Percentiles rank a stretch among this genome's conserved stretches.
phyloP scores from a whole-genome alignment of 805 yeast genomes.

The Myxozyma melibiosi region DNA sequence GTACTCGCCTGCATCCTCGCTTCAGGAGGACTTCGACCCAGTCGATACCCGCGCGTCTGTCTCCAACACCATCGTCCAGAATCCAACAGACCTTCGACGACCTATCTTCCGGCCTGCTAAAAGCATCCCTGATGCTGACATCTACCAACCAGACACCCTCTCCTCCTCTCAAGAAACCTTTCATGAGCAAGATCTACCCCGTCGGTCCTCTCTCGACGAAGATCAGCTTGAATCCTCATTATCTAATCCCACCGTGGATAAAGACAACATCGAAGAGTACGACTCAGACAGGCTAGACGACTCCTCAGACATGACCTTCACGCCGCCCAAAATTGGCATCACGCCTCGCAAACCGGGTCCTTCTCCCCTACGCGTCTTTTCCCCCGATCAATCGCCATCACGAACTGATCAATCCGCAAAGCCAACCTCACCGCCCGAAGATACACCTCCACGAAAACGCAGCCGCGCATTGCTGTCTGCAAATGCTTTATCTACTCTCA shows the following conservation, averaged over 20 bases:
- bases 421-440: neutral
- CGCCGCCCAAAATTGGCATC: neutral
- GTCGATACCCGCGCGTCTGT: too few species aligned
- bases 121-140: too few species aligned
- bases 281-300: neutral
- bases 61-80: too few species aligned
- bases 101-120: too few species aligned
- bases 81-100: too few species aligned
- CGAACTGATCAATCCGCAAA: neutral
- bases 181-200: too few species aligned
- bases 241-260: neutral
- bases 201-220: too few species aligned
- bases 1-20: too few species aligned
- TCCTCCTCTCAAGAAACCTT: neutral
- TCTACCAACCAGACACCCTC: too few species aligned
- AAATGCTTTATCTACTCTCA: neutral
- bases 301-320: neutral
- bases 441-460: neutral
- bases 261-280: neutral
- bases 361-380: neutral
- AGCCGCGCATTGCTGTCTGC: conserved; percentile 7
- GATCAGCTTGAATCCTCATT: neutral
- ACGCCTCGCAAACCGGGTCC: neutral
- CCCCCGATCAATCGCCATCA: neutral
- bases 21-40: too few species aligned